Base-by-base conservation (phyloP, 2,329 filamentous ascomycete species). In the Diatrype stigma region DNA sequence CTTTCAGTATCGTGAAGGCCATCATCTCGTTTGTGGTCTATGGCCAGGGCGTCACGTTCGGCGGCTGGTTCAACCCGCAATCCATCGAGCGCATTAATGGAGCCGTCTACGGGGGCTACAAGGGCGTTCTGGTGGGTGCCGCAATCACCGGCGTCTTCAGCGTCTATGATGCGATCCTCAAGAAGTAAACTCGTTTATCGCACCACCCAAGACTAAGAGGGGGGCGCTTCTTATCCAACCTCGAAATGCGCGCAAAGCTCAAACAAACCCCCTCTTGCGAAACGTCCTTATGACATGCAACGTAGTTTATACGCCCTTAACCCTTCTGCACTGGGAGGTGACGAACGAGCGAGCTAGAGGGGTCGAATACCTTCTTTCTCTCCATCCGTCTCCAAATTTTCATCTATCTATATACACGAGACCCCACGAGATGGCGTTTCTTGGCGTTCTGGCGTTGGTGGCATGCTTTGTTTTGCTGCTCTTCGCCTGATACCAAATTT, bases 1-100 rank as follows among this genome's bases (percentile, higher is more conserved):
- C 86, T 21, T 99, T 95, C 73, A 96, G 92, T 73, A 85, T 97
- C 51, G 83, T 83, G 61, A 96, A 96, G 75, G 92, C 87, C 0
- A 67, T 97, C 49, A 70, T 92, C 52, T 85, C 89, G 7, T 96
- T 88, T 68, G 79, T 93, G 32, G 85, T 96, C 17, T 96, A 92
- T 66, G 82, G 79, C 10, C 83, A 86, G 66, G 82, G 81, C 32
- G 78, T 80, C 47, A 81, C 78, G 45, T 80, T 86, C 50, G 75
- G 80, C 45, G 86, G 86, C 30, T 74, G 84, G 48, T 74, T 90
- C 51, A 76, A 81, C 51, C 73, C 77, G 26, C 70, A 74, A 16
- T 81, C 82, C 6, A 84, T 90, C 46, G 72, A 72, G 48, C 77
- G 80, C 50, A 83, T 94, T 56, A 80, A 86, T 59, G 70, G 72